A percentile compares a stretch with the other conserved stretches of the same genome.
Conservation (phyloP, 192 early-diverging fungal species). For the Backusella mclennaniae region DNA sequence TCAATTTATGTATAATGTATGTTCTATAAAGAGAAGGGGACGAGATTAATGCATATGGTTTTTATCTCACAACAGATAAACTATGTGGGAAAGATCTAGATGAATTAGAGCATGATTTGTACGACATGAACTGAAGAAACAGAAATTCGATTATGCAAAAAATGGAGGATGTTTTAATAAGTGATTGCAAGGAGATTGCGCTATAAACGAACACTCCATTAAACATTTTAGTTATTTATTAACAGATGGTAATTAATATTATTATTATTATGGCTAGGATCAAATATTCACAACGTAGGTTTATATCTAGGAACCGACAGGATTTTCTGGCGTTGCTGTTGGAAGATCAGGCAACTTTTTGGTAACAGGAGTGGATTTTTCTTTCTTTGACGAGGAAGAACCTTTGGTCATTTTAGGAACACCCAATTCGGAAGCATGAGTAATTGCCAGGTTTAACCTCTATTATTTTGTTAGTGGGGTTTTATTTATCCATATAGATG, state of each 20-base stretch:
- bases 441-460: constrained; percentile 35
- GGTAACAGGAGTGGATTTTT: neutral
- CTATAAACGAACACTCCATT: no score
- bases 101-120: no score
- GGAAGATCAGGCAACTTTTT: neutral
- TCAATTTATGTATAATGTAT: no score
- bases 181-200: no score
- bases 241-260: neutral
- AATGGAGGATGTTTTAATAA: no score
- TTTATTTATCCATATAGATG: neutral
- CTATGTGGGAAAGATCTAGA: no score
- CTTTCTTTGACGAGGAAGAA: neutral
- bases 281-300: neutral
- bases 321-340: neutral
- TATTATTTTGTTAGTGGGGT: neutral
- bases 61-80: no score
- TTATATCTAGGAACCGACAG: neutral
- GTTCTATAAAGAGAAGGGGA: no score
- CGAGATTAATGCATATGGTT: no score
- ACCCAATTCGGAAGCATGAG: constrained; percentile 29
- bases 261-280: neutral
- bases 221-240: no score
- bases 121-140: no score
- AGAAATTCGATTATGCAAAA: no score
- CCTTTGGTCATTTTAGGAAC: constrained; percentile 8